Evolutionary conservation across 257 asterid species (phyloP).

Genomic region (Jacaranda copaia): DNA sequence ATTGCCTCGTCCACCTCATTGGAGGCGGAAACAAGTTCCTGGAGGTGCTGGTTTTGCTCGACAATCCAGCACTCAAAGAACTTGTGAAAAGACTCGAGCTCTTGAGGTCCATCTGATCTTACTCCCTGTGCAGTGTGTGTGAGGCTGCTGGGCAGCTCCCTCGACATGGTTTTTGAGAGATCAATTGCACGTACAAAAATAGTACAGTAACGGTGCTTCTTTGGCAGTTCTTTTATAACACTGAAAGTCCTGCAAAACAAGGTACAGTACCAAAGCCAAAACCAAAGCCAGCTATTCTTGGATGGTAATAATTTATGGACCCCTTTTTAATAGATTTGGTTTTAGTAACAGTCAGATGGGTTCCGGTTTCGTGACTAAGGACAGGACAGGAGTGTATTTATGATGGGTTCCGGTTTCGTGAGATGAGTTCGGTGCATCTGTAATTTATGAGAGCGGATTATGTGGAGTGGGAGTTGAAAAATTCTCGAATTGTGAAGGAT

Average conservation of each 20-base stretch:
- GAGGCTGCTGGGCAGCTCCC: constrained; percentile 7
- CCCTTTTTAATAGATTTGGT: too few species aligned
- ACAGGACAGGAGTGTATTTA: background rate
- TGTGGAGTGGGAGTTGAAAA: background rate
- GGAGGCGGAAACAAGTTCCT: constrained; percentile 50
- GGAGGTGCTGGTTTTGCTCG: constrained; percentile 55
- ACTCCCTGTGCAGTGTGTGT: constrained; percentile 18
- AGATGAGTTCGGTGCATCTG: background rate
- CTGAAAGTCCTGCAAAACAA: too few species aligned
- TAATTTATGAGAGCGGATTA: background rate
- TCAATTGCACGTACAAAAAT: too few species aligned
- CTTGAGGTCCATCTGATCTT: background rate
- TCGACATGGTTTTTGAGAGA: too few species aligned
- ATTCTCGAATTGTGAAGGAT: too few species aligned
- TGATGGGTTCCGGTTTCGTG: background rate
- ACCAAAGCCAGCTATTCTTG: too few species aligned
- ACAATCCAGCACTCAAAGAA: constrained; percentile 61
- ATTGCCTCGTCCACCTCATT: constrained; percentile 18
- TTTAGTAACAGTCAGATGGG: too few species aligned
- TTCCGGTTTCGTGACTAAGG: too few species aligned
- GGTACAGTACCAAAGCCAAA: too few species aligned
- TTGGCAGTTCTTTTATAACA: too few species aligned
- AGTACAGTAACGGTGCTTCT: too few species aligned
- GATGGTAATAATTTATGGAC: too few species aligned
- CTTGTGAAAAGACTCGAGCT: constrained; percentile 39